Evolutionary conservation across 2,329 filamentous ascomycete species (phyloP).

Genomic region (Xylaria multiplex): DNA sequence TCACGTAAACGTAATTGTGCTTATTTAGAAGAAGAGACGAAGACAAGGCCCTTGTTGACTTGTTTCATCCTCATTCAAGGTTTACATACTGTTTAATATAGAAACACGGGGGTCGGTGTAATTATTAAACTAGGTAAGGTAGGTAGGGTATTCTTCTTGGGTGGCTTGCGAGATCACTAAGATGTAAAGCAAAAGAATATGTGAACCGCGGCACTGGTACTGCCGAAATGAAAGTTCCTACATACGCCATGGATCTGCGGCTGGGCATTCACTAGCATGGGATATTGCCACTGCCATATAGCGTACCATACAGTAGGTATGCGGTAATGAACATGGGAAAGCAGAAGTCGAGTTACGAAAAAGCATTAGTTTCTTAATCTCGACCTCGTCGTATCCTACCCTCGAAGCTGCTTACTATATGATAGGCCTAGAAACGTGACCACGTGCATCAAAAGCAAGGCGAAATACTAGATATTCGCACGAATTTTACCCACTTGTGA

Average conservation of each 20-base stretch:
- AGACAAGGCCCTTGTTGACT: not conserved
- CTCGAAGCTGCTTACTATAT: not conserved
- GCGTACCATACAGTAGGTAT: not conserved
- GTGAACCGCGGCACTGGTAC: conserved; percentile 10
- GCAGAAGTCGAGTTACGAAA: conserved; percentile 12
- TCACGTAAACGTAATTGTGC: not conserved
- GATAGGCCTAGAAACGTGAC: not conserved
- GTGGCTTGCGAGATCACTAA: not conserved
- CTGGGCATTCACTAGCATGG: conserved; percentile 15
- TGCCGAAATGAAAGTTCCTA: conserved; percentile 4
- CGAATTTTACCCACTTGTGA: not conserved
- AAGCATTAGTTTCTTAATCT: conserved; percentile 15
- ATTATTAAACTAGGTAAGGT: not conserved
- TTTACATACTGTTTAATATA: conserved; percentile 11
- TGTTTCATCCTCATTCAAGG: not conserved
- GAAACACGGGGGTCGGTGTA: conserved; percentile 2
- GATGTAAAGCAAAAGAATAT: not conserved
- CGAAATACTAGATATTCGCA: not conserved
- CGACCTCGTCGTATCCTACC: conserved; percentile 2
- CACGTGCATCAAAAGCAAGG: conserved; percentile 2
- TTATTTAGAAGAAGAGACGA: not conserved
- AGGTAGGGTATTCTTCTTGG: no score
- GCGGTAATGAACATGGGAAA: conserved; percentile 19
- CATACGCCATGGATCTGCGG: not conserved
- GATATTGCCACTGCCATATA: not conserved